Base-by-base conservation (phyloP, 2,329 filamentous ascomycete genomes). In the Curvularia spicifera region DNA sequence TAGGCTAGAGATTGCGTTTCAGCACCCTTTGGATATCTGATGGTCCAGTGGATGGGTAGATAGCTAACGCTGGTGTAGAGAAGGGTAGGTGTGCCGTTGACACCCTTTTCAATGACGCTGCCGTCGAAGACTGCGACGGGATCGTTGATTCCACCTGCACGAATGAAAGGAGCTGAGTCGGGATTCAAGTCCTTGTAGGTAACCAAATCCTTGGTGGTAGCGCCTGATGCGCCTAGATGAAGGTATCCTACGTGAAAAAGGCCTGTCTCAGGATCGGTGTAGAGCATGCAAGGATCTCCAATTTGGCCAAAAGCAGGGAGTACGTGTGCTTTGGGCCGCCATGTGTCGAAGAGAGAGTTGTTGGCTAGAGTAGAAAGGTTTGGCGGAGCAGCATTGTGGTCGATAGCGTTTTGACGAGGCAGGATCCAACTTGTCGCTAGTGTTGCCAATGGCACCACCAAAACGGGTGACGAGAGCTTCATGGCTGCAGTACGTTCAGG, bases 1-100 rank as follows among this genome's bases (percentile, higher is more conserved):
- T 80, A 72, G 1, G 80, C 81, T 1, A 82, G 68, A 13, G 77
- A 78, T 51, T 82, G 79, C 0, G 79, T 79, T 60, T 83, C 81
- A 37, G 78, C 78, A 7, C 78, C 79, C 9, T 78, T 75, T n/a
- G 75, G 79, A 58, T 82, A 81, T 26, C 72, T 70, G 37, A 81
- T 74, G 8, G 78, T 81, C 79, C 79, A 82, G 39, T 80, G 76
- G 12, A 82, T 81, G 0, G 80, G 80, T 7, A 81, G 63, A 58
- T 75, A 79, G 18, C 75, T 76, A 12, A 82, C 78, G 1, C 78
- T 79, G 3, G 80, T 81, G 58, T 82, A 82, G 2, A 82, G 67
- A 9, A 81, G 67, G 0, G 79, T 82, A 3, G 79, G 78, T 5
- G 72, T 76, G 15, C 78, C 79, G 22, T 79, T 76, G 60, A 81